phyloP scores from a whole-genome alignment of 1,284 basidiomycete species.

The Rhodotorula sp. region DNA sequence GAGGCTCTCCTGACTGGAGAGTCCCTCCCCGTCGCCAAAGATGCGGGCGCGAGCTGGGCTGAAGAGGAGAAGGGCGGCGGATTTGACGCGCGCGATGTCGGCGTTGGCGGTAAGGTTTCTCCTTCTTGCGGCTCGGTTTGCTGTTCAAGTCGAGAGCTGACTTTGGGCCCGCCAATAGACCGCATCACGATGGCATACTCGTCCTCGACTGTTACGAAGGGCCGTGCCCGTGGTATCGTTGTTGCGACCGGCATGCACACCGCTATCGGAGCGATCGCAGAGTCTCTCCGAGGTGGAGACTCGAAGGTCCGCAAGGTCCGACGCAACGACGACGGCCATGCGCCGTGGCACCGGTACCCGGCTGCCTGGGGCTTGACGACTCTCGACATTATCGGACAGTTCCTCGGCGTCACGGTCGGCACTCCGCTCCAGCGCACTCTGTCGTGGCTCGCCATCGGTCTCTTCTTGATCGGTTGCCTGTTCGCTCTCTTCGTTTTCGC shows the following conservation, averaged over 20 bases:
- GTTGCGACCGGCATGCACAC: conserved; percentile 65
- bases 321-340: conserved; percentile 49
- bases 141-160: too few relatives aligned
- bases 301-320: conserved; percentile 36
- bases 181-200: conserved; percentile 61
- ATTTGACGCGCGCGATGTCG: conserved; percentile 44
- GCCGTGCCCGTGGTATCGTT: conserved; percentile 61
- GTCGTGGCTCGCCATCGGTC: conserved; percentile 47
- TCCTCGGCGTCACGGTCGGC: conserved; percentile 49
- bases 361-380: conserved; percentile 49
- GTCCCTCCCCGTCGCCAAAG: conserved; percentile 63
- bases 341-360: conserved; percentile 49
- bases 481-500: conserved; percentile 50
- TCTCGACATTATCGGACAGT: conserved; percentile 47
- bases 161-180: too few relatives aligned
- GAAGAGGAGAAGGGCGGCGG: conserved; percentile 45
- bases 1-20: conserved; percentile 70
- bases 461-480: conserved; percentile 37
- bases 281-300: conserved; percentile 50
- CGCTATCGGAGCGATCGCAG: conserved; percentile 62
- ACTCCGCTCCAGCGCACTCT: conserved; percentile 50
- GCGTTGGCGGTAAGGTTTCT: conserved; percentile 45
- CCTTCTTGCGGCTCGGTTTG: too few relatives aligned
- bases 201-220: conserved; percentile 64
- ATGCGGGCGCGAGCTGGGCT: conserved; percentile 50